A percentile compares a stretch with the other conserved stretches of the same genome.
These are phyloP conservation scores for Populus euphratica DNA, from an alignment of 345 rosid genomes.

Conservation along the genomic window DNA sequence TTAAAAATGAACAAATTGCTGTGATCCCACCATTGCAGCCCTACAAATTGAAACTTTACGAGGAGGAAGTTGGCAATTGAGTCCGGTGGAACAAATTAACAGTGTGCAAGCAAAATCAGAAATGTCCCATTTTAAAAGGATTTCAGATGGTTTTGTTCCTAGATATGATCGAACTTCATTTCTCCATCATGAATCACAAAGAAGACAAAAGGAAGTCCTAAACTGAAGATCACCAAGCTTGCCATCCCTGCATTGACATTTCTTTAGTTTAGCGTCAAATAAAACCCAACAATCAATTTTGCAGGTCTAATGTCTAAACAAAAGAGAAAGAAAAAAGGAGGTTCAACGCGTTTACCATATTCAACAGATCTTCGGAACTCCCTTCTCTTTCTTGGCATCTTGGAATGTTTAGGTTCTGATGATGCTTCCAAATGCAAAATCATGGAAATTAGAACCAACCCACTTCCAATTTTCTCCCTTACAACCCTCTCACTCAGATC, in stretches of 20 bases:
- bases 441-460: slow-evolving; percentile 64
- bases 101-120: too few relatives aligned
- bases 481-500: slow-evolving; percentile 62
- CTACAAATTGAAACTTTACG: too few relatives aligned
- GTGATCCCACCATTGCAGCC: too few relatives aligned
- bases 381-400: slow-evolving; percentile 9
- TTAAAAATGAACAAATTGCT: too few relatives aligned
- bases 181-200: slow-evolving; percentile 41
- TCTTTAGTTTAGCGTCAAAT: background rate
- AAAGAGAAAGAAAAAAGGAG: too few relatives aligned
- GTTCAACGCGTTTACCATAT: slow-evolving; percentile 35
- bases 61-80: too few relatives aligned
- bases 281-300: background rate
- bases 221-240: slow-evolving; percentile 44
- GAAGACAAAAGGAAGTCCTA: slow-evolving; percentile 59
- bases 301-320: background rate
- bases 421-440: slow-evolving; percentile 48
- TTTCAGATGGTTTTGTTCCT: background rate
- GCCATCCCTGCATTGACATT: slow-evolving; percentile 42
- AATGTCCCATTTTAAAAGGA: too few relatives aligned
- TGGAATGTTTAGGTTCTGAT: slow-evolving; percentile 6
- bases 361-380: slow-evolving; percentile 22
- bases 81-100: too few relatives aligned
- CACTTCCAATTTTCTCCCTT: slow-evolving; percentile 78
- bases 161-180: slow-evolving; percentile 40